Conservation (phyloP, 1,139 yeast genomes). For the Trichomonascaceae sp. region DNA sequence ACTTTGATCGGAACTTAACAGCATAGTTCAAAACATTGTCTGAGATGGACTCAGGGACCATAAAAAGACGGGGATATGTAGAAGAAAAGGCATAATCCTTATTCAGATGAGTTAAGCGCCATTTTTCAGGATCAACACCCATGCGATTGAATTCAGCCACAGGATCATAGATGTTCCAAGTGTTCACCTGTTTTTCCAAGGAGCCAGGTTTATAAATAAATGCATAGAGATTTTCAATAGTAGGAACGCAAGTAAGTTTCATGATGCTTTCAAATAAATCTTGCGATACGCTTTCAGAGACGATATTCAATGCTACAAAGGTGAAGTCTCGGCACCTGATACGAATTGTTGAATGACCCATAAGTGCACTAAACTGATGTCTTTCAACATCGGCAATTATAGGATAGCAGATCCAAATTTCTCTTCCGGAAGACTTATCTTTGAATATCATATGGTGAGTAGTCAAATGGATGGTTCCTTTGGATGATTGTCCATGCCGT, state of each 20-base stretch:
- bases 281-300: constrained; percentile 49
- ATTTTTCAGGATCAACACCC: constrained; percentile 39
- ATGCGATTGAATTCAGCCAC: constrained; percentile 57
- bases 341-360: constrained; percentile 50
- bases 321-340: constrained; percentile 83
- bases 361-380: constrained; percentile 32
- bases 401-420: constrained; percentile 92
- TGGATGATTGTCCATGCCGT: constrained; percentile 58
- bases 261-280: constrained; percentile 72
- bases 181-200: constrained; percentile 46
- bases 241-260: constrained; percentile 53
- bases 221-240: constrained; percentile 61
- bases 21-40: constrained; percentile 82
- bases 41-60: constrained; percentile 70
- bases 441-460: constrained; percentile 83
- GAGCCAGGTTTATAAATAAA: constrained; percentile 57
- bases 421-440: constrained; percentile 42
- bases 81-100: constrained; percentile 60
- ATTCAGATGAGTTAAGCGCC: constrained; percentile 72
- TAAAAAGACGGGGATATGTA: constrained; percentile 63
- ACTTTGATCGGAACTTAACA: constrained; percentile 77
- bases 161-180: constrained; percentile 71
- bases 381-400: constrained; percentile 65
- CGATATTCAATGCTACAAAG: constrained; percentile 72
- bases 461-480: constrained; percentile 72